Evolutionary conservation across 2,329 filamentous ascomycete genomes (phyloP).

Genomic region (Mollisia scopiformis): DNA sequence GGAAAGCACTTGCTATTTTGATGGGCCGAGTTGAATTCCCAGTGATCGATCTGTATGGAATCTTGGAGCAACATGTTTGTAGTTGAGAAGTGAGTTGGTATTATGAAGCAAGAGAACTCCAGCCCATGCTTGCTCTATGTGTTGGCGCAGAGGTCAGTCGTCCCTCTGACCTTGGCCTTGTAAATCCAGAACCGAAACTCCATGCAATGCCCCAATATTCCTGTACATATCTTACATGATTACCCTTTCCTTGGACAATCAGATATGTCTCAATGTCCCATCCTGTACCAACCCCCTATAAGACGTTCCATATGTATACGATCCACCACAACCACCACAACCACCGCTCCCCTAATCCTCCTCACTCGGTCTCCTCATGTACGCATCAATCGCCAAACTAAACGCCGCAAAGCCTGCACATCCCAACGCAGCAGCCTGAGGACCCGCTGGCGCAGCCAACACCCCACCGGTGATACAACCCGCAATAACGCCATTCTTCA

Average conservation of each 20-base stretch:
- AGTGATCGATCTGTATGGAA: too few relatives aligned
- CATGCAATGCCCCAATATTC: conserved; percentile 4
- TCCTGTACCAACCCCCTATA: too few relatives aligned
- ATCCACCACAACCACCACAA: neutral
- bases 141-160: neutral
- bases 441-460: conserved; percentile 83
- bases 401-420: conserved; percentile 95
- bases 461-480: conserved; percentile 92
- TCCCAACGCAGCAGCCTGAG: conserved; percentile 83
- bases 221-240: neutral
- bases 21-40: too few relatives aligned
- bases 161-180: neutral
- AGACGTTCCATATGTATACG: too few relatives aligned
- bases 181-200: conserved; percentile 6
- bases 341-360: conserved; percentile 41
- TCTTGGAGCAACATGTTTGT: too few relatives aligned
- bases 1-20: too few relatives aligned
- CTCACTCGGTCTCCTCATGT: conserved; percentile 78
- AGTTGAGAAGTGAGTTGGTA: neutral
- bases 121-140: neutral
- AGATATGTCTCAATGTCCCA: too few relatives aligned
- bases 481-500: conserved; percentile 83
- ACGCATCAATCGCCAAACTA: conserved; percentile 87
- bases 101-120: neutral
- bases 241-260: too few relatives aligned